Evolutionary conservation across 2,329 filamentous ascomycete genomes (phyloP).

Genomic region (Xylariaceae sp.): DNA sequence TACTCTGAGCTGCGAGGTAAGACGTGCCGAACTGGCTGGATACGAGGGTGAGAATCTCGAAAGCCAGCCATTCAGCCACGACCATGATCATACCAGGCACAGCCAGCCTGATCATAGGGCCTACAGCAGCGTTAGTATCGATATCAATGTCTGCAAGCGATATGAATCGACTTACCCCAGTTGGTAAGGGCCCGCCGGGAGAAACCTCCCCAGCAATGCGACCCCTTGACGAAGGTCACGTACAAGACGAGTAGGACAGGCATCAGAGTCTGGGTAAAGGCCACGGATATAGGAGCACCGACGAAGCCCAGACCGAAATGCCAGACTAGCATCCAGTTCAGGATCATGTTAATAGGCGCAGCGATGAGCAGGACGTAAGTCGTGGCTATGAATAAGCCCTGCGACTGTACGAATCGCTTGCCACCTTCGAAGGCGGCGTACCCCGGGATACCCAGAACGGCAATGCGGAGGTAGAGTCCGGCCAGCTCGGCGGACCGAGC

Average conservation of each 20-base stretch:
- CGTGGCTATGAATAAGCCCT: slow-evolving; percentile 74
- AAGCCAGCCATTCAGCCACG: slow-evolving; percentile 86
- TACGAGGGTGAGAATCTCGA: slow-evolving; percentile 83
- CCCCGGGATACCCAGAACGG: slow-evolving; percentile 65
- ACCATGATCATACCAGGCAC: slow-evolving; percentile 91
- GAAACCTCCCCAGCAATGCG: slow-evolving; percentile 77
- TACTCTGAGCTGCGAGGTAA: slow-evolving; percentile 80
- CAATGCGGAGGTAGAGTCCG: slow-evolving; percentile 65
- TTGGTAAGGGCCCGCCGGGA: slow-evolving; percentile 63
- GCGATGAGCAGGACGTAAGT: slow-evolving; percentile 71
- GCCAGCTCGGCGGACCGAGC: slow-evolving; percentile 64
- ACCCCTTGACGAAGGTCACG: slow-evolving; percentile 63
- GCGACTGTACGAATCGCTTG: slow-evolving; percentile 77
- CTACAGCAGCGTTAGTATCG: slow-evolving; percentile 24
- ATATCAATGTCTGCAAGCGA: background rate
- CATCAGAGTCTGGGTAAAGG: slow-evolving; percentile 68
- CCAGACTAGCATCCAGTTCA: slow-evolving; percentile 80
- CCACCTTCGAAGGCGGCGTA: slow-evolving; percentile 71
- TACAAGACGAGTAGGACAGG: slow-evolving; percentile 69
- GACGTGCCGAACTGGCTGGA: slow-evolving; percentile 73
- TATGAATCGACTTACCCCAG: slow-evolving; percentile 46
- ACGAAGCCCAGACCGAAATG: slow-evolving; percentile 61
- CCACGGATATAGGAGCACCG: slow-evolving; percentile 73
- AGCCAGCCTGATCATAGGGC: slow-evolving; percentile 77
- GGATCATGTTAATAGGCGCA: slow-evolving; percentile 67